Evolutionary conservation across 2,329 filamentous ascomycete species (phyloP).

Genomic region (Hypoxylon sp.): DNA sequence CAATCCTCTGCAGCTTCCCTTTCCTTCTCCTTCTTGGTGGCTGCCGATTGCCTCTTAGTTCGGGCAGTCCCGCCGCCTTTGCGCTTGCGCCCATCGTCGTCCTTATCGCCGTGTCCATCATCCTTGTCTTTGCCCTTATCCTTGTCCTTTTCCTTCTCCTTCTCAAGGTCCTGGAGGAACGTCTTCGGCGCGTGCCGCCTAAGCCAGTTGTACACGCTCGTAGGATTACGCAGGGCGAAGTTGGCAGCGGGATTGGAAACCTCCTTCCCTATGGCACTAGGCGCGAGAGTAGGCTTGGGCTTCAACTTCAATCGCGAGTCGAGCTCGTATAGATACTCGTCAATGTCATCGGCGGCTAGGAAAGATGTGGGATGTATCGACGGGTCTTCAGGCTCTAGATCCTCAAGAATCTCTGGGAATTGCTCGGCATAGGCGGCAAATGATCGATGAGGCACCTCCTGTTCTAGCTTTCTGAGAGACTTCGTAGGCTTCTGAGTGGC

Average conservation of each 20-base stretch:
- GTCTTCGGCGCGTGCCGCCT: slow-evolving; percentile 86
- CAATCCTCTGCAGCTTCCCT: slow-evolving; percentile 58
- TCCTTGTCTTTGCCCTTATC: slow-evolving; percentile 57
- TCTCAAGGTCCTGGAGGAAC: slow-evolving; percentile 82
- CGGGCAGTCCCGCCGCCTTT: slow-evolving; percentile 51
- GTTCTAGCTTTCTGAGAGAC: slow-evolving; percentile 64
- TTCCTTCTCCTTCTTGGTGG: slow-evolving; percentile 54
- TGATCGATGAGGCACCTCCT: slow-evolving; percentile 65
- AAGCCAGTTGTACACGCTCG: slow-evolving; percentile 96
- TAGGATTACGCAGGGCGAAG: slow-evolving; percentile 79
- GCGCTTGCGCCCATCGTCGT: slow-evolving; percentile 54
- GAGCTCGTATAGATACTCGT: slow-evolving; percentile 77
- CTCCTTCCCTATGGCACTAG: slow-evolving; percentile 57
- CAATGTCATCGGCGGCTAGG: slow-evolving; percentile 77
- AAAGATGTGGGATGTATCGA: slow-evolving; percentile 73
- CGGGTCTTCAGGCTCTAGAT: slow-evolving; percentile 64
- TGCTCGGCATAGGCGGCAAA: slow-evolving; percentile 71
- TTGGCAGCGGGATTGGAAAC: slow-evolving; percentile 55
- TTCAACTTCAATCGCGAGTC: slow-evolving; percentile 66
- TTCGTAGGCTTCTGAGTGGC: slow-evolving; percentile 58
- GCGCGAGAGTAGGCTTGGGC: slow-evolving; percentile 64
- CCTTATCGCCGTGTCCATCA: slow-evolving; percentile 55
- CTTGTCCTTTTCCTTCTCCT: slow-evolving; percentile 58
- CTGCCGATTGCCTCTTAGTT: slow-evolving; percentile 58
- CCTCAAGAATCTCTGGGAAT: slow-evolving; percentile 68